Conservation (phyloP, 2,329 filamentous ascomycete species). For the Trichoderma oligosporum region DNA sequence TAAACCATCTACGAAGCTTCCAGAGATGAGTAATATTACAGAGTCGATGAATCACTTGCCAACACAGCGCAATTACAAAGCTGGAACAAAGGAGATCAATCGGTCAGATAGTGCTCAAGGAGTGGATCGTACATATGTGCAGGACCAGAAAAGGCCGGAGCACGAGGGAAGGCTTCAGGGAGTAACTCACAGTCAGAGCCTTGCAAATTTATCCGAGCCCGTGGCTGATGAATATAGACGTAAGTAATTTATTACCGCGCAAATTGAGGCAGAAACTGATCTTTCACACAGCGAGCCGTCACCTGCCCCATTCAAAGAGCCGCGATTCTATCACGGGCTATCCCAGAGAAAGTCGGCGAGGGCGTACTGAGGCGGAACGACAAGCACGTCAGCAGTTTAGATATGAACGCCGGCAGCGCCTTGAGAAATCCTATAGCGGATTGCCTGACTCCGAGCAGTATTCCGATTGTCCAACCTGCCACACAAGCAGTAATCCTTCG, state of each 20-base stretch:
- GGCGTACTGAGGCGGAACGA: background rate
- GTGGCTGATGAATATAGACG: background rate
- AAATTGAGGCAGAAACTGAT: background rate
- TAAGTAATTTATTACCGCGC: background rate
- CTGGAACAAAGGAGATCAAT: background rate
- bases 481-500: background rate
- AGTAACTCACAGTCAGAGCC: background rate
- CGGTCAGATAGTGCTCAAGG: too few relatives aligned
- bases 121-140: background rate
- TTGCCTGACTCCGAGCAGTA: background rate
- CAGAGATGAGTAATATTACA: too few relatives aligned
- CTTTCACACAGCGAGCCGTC: background rate
- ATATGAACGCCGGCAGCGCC: slow-evolving; percentile 3
- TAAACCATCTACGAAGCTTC: background rate
- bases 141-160: background rate
- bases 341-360: background rate
- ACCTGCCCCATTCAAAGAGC: background rate
- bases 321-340: background rate
- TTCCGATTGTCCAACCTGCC: slow-evolving; percentile 8
- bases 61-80: background rate
- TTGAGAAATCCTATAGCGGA: slow-evolving; percentile 8
- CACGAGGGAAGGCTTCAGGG: background rate
- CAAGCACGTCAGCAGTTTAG: slow-evolving; percentile 6
- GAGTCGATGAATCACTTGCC: background rate
- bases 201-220: background rate